Conservation (phyloP, 163 green algal species). For the Coccomyxa subellipsoidea region DNA sequence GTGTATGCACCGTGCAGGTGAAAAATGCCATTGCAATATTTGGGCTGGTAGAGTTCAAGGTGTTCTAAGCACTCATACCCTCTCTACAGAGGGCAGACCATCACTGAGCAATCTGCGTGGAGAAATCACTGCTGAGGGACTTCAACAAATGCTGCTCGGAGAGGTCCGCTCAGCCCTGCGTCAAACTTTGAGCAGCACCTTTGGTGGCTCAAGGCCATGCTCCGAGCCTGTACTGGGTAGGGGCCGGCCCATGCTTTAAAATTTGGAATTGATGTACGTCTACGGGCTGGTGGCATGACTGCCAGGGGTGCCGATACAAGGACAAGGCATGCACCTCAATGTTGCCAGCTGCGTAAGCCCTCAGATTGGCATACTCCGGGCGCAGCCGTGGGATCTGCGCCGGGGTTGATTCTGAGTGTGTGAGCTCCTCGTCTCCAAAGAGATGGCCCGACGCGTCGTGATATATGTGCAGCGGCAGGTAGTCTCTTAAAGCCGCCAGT, state of each 20-base stretch:
- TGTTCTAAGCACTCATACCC: too few species aligned
- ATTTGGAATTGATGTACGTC: background rate
- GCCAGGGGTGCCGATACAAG: background rate
- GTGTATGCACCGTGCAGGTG: too few species aligned
- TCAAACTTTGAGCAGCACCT: too few species aligned
- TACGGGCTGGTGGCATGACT: background rate
- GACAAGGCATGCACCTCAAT: background rate
- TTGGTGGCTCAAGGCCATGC: too few species aligned
- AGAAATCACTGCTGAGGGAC: too few species aligned
- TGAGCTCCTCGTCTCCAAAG: background rate
- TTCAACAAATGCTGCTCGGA: too few species aligned
- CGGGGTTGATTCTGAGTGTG: background rate
- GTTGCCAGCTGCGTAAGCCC: conserved; percentile 1
- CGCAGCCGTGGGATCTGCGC: background rate
- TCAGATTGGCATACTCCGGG: background rate
- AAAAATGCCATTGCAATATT: too few species aligned
- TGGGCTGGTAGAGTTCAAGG: too few species aligned
- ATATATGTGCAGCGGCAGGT: background rate
- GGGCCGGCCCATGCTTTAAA: background rate
- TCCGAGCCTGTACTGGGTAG: background rate
- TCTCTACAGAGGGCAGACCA: too few species aligned
- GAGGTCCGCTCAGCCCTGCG: too few species aligned
- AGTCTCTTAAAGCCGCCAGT: background rate
- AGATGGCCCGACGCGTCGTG: background rate
- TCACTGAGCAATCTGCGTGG: too few species aligned